Evolutionary conservation across 148 eudicot species (phyloP).

Genomic region (Amaranthus cruentus): DNA sequence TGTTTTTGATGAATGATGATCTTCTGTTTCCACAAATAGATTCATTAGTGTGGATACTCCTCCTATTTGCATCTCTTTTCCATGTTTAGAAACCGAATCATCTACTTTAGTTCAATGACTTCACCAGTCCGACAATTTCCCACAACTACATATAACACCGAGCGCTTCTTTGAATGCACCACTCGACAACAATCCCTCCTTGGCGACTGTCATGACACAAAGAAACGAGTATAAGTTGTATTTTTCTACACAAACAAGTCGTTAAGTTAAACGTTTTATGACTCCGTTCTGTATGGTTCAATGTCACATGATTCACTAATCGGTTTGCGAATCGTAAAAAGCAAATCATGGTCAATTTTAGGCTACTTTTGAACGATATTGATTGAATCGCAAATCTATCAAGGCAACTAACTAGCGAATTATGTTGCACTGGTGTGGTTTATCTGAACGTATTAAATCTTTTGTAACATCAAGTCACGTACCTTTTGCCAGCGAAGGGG

Average conservation of each 20-base stretch:
- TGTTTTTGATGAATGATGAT: slow-evolving; percentile 3
- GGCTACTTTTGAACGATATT: too few relatives aligned
- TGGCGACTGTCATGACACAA: slow-evolving; percentile 25
- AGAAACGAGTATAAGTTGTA: background rate
- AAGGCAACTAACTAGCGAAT: too few relatives aligned
- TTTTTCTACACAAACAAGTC: background rate
- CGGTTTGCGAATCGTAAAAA: too few relatives aligned
- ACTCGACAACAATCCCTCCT: slow-evolving; percentile 39
- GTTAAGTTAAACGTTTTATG: background rate
- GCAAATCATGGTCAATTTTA: too few relatives aligned
- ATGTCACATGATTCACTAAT: too few relatives aligned
- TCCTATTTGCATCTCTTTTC: background rate
- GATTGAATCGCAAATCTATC: too few relatives aligned
- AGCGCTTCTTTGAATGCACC: slow-evolving; percentile 19
- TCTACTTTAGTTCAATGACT: slow-evolving; percentile 39
- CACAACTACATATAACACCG: slow-evolving; percentile 44
- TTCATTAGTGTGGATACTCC: background rate
- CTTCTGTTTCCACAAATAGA: slow-evolving; percentile 3
- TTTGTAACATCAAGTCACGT: background rate
- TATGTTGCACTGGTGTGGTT: too few relatives aligned
- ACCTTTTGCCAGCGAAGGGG: slow-evolving; percentile 30
- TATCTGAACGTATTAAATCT: too few relatives aligned
- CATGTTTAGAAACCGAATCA: background rate
- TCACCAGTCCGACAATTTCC: slow-evolving; percentile 46
- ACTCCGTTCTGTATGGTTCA: too few relatives aligned